Conservation (phyloP, 2,329 filamentous ascomycete species). For the Sarocladium kiliense region DNA sequence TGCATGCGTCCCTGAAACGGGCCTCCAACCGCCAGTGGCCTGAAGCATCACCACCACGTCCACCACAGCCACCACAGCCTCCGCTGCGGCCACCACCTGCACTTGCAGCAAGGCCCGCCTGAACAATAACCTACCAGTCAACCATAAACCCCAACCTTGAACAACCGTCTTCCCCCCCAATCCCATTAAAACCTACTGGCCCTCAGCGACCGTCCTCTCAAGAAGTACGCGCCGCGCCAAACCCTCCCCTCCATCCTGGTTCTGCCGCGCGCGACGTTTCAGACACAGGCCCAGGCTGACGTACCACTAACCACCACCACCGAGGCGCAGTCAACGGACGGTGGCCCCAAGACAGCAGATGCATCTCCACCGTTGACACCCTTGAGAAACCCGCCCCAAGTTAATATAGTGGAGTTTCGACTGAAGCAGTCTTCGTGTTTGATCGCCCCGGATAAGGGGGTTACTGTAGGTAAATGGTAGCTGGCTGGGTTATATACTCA, state of each 20-base stretch:
- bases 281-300: neutral
- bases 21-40: neutral
- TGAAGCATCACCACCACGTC: neutral
- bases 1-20: neutral
- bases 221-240: neutral
- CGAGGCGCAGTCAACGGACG: neutral
- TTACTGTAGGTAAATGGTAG: no score
- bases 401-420: neutral
- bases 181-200: neutral
- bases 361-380: neutral
- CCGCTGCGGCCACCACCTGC: no score
- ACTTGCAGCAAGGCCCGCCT: no score
- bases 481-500: no score
- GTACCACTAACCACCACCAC: neutral
- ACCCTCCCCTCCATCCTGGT: neutral
- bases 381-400: neutral
- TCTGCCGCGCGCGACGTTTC: neutral
- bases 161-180: no score
- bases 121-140: no score
- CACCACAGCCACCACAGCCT: neutral
- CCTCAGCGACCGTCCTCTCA: neutral
- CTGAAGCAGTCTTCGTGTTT: slow-evolving; percentile 2
- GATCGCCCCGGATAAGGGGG: neutral
- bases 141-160: no score
- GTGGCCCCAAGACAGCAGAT: no score